These are phyloP conservation scores for Casuarina cunninghamiana DNA, from an alignment of 306 rosid species.

Conservation along the genomic window DNA sequence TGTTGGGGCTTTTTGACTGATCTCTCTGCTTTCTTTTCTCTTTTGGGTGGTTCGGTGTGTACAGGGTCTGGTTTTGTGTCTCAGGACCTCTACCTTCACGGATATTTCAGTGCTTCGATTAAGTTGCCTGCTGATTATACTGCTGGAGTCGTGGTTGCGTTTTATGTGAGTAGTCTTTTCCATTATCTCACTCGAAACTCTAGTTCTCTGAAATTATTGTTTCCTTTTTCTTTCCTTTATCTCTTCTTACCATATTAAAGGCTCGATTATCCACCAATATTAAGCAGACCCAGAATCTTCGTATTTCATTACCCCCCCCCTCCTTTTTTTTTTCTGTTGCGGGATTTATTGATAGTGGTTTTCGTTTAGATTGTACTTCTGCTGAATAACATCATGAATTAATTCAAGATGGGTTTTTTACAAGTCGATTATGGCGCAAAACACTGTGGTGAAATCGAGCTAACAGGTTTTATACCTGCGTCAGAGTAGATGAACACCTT, in stretches of 20 bases:
- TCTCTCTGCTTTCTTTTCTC: conserved; percentile 8
- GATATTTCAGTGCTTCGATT: conserved; percentile 87
- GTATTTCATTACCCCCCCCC: no score
- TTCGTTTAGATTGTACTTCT: background rate
- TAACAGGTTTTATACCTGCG: background rate
- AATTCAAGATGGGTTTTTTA: background rate
- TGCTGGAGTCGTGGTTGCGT: conserved; percentile 96
- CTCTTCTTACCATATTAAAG: background rate
- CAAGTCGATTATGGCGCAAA: background rate
- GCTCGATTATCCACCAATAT: background rate
- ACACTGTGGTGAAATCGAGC: conserved; percentile 1
- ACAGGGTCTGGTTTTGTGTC: conserved; percentile 96
- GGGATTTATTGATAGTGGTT: background rate
- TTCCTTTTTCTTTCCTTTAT: background rate
- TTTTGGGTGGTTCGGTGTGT: conserved; percentile 3
- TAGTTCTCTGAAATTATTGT: background rate
- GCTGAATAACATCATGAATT: background rate
- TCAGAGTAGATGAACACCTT: background rate
- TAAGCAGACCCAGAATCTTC: background rate
- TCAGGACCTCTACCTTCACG: conserved; percentile 87
- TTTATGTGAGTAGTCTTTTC: conserved; percentile 69
- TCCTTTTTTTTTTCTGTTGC: background rate
- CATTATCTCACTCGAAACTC: background rate
- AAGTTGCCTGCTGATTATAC: conserved; percentile 93
- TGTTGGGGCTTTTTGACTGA: conserved; percentile 9